Percentiles rank a stretch among this genome's conserved stretches.
These are phyloP conservation scores for Haematococcus lacustris DNA, from an alignment of 139 green algal species.

Conservation along the genomic window DNA sequence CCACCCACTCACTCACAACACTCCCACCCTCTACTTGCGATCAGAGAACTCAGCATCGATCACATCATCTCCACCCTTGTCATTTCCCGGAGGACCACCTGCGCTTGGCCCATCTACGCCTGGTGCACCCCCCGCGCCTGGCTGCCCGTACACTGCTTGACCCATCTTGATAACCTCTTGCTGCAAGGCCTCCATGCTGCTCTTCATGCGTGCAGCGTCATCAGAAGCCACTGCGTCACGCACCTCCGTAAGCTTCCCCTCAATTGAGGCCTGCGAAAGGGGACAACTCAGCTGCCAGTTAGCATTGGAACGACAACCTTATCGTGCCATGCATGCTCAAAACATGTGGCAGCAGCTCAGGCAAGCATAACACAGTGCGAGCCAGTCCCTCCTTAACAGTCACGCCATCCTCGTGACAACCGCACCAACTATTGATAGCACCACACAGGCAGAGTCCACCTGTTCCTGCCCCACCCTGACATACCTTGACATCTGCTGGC, in stretches of 20 bases:
- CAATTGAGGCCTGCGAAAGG: slow-evolving; percentile 44
- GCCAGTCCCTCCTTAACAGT: background rate
- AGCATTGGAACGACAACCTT: background rate
- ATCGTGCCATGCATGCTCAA: background rate
- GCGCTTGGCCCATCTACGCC: slow-evolving; percentile 19
- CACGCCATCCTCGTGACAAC: background rate
- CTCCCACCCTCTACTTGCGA: slow-evolving; percentile 6
- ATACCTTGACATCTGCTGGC: slow-evolving; percentile 33
- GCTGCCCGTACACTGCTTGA: slow-evolving; percentile 80
- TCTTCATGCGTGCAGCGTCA: slow-evolving; percentile 80
- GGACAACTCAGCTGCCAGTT: background rate
- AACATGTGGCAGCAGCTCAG: background rate
- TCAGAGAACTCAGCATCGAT: slow-evolving; percentile 95
- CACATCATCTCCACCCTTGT: slow-evolving; percentile 70
- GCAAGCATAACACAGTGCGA: background rate
- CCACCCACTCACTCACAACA: too few relatives aligned
- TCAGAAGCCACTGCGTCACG: slow-evolving; percentile 58
- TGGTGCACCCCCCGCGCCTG: slow-evolving; percentile 22
- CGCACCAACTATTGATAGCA: background rate
- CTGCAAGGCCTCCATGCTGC: slow-evolving; percentile 79
- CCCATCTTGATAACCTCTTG: slow-evolving; percentile 89
- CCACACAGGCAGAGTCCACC: background rate
- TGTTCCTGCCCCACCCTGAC: background rate
- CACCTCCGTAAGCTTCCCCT: slow-evolving; percentile 74
- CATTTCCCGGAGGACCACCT: slow-evolving; percentile 6